Conservation (phyloP, 2,329 filamentous ascomycete genomes). For the Aspergillus pseudoterreus region DNA sequence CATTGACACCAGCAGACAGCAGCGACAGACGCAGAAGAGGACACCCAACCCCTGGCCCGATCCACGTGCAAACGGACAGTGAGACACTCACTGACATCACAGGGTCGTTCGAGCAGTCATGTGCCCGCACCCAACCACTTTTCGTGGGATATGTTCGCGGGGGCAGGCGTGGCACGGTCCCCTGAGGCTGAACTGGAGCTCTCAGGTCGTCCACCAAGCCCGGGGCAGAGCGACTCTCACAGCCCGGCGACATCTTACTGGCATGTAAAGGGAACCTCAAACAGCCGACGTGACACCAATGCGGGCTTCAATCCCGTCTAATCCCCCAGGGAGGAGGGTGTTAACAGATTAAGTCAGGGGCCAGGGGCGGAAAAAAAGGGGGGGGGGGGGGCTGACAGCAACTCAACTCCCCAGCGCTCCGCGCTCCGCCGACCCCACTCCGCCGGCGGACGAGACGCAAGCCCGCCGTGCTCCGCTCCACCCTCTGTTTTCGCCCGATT, state of each 20-base stretch:
- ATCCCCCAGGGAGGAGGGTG: no score
- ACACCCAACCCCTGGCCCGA: not conserved
- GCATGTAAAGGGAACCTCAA: not conserved
- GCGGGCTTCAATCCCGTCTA: not conserved
- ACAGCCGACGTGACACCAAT: not conserved
- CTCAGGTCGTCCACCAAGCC: not conserved
- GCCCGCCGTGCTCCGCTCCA: conserved; percentile 28
- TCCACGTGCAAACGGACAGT: not conserved
- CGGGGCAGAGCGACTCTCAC: not conserved
- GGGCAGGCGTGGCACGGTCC: conserved; percentile 6
- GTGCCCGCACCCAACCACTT: conserved; percentile 3
- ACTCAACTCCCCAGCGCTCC: not conserved
- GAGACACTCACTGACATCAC: conserved; percentile 4
- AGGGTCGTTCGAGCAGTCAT: conserved; percentile 5
- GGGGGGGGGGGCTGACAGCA: not conserved
- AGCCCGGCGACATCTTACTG: not conserved
- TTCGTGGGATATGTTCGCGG: not conserved
- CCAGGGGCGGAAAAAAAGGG: not conserved
- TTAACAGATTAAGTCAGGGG: not conserved
- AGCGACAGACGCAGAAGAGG: not conserved
- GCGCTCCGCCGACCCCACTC: conserved; percentile 6
- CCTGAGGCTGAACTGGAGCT: not conserved
- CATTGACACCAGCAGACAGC: not conserved
- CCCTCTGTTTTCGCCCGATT: conserved; percentile 23
- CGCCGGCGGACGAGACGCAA: conserved; percentile 9